Evolutionary conservation across 805 yeast genomes (phyloP), one percentile per base, ranked within the genome.

Genomic region (Candida montana): DNA sequence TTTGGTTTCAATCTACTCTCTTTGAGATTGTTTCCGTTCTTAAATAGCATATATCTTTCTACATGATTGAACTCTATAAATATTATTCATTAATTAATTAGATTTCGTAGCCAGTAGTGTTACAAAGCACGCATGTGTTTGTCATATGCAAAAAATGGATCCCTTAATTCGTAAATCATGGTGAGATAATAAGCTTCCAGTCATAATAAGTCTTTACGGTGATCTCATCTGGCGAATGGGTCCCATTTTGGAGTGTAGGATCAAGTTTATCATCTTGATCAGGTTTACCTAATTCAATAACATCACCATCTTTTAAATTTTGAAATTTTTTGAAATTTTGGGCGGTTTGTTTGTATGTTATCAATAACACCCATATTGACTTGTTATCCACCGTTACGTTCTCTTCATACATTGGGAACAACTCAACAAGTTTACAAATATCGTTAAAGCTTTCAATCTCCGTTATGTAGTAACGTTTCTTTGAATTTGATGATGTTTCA

Each of bases 131-230:
- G n/a, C n/a, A n/a, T n/a, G n/a, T n/a, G n/a, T n/a, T n/a, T n/a
- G n/a, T n/a, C n/a, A n/a, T n/a, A n/a, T n/a, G n/a, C n/a, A n/a
- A n/a, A n/a, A n/a, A n/a, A n/a, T n/a, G n/a, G n/a, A n/a, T n/a
- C n/a, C n/a, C n/a, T n/a, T n/a, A n/a, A n/a, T n/a, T n/a, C n/a
- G n/a, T n/a, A n/a, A n/a, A n/a, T 35, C 19, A 21, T 21, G 11
- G 6, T 21, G 24, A 21, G 9, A 7, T 26, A 15, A 41, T 24
- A 17, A 53, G 31, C 31, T 41, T 50, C 59, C 59, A 54, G 20
- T 53, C 41, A 37, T 52, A 45, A 30, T 47, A 52, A 38, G 51
- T 35, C 37, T 42, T 44, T 17, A 32, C 11, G 26, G 39, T 5
- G 30, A 42, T 27, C 36, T 7, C 5, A 38, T 34, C 12, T 40